A percentile compares a stretch with the other conserved stretches of the same genome.
phyloP scores from a whole-genome alignment of 805 yeast genomes.

The Candida nemodendra region DNA sequence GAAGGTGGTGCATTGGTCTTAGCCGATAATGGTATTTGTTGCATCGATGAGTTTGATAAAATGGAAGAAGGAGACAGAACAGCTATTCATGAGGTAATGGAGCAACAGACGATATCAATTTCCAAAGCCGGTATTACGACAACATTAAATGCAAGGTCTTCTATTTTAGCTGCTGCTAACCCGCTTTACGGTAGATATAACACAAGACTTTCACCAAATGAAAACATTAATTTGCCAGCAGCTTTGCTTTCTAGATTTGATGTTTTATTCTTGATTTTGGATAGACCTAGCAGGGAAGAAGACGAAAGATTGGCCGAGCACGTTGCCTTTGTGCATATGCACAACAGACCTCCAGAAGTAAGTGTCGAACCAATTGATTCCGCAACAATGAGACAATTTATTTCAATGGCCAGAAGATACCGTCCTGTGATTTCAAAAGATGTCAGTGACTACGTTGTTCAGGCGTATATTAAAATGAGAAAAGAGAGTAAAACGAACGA shows the following conservation, averaged over 20 bases:
- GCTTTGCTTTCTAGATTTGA: slow-evolving; percentile 95
- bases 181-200: slow-evolving; percentile 95
- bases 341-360: slow-evolving; percentile 78
- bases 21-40: slow-evolving; percentile 97
- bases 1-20: slow-evolving; percentile 98
- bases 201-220: slow-evolving; percentile 85
- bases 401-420: slow-evolving; percentile 78
- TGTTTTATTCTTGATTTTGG: slow-evolving; percentile 80
- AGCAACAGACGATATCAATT: slow-evolving; percentile 96
- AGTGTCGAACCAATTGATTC: slow-evolving; percentile 77
- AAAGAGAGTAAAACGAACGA: slow-evolving; percentile 84
- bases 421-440: slow-evolving; percentile 83
- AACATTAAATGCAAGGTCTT: slow-evolving; percentile 90
- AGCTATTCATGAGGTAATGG: slow-evolving; percentile 99
- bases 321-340: slow-evolving; percentile 95
- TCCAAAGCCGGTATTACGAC: slow-evolving; percentile 98
- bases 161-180: slow-evolving; percentile 97
- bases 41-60: slow-evolving; percentile 98
- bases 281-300: slow-evolving; percentile 72
- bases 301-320: slow-evolving; percentile 90
- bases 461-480: slow-evolving; percentile 84
- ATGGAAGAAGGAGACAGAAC: slow-evolving; percentile 98
- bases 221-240: slow-evolving; percentile 94
- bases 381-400: slow-evolving; percentile 77
- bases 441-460: slow-evolving; percentile 84